Base-by-base conservation (phyloP, 1,284 basidiomycete genomes). In the Trichosporon ovoides region DNA sequence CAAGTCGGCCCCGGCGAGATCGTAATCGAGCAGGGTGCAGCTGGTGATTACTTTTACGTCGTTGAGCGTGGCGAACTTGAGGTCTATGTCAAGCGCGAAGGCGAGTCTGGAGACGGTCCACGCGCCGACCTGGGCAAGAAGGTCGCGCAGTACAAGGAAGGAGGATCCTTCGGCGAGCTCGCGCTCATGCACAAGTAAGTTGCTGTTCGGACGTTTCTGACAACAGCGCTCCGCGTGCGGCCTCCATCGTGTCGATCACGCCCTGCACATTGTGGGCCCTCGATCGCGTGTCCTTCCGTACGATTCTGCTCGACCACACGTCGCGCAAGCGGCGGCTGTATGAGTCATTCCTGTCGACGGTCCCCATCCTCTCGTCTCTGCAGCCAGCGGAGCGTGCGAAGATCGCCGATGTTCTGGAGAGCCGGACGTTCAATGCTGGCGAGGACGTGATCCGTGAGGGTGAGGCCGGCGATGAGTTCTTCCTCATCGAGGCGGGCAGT, bases 11-110 rank as follows among this genome's bases (percentile, higher is more conserved):
- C 84, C 56, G 86, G 87, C 62, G 87, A 91, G 60, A 86, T 91
- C 31, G 88, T 99, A 60, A 98, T 99, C 68, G 85, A 90, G 61
- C 95, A 99, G 78, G 95, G 96, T 49, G 95, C 94, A 65, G 89
- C 91, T 37, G 95, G 95, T 53, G 94, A 98, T 71, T 96, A 87
- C 79, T 98, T 98, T 77, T 99, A 98, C 78, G 89, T 98, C 57
- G 92, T 98, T 65, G 96, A 98, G 78, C 83, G 83, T 40, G 95
- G 95, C 1, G 79, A 86, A 53, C 82, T 98, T 59, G 85, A 96
- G 70, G 90, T 93, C 69, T 98, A 86, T 78, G 89, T 95, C 67
- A 78, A 77, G 57, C 85, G 71, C 52, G 76, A 80, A 63, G 72
- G 80, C 60, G 78, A 65, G 63, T 69, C 72, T 55, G 77, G 65